Percentiles rank a stretch among this genome's conserved stretches.
Evolutionary conservation across 768 basidiomycete genomes (phyloP).

Genomic region (Pisolithus marmoratus): DNA sequence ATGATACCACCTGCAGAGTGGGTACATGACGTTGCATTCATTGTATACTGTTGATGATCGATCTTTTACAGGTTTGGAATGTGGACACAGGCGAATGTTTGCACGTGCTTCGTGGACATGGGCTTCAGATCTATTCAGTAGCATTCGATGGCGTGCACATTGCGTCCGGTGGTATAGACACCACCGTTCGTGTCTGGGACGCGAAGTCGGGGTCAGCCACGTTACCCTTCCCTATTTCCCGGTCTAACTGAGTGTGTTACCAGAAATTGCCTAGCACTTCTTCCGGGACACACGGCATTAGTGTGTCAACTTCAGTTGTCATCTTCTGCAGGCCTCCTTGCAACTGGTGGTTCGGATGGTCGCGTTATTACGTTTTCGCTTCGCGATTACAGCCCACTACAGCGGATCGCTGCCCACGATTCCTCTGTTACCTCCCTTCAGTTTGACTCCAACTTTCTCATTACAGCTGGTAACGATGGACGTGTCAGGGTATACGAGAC

Average conservation of each 20-base stretch:
- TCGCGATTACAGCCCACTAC: conserved; percentile 36
- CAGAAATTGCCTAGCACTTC: conserved; percentile 75
- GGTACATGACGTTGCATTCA: conserved; percentile 15
- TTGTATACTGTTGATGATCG: neutral
- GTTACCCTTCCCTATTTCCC: neutral
- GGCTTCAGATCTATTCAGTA: conserved; percentile 85
- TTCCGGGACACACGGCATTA: conserved; percentile 89
- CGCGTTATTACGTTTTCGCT: conserved; percentile 71
- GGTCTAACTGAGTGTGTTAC: neutral
- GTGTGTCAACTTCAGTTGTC: conserved; percentile 87
- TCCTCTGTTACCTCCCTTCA: conserved; percentile 83
- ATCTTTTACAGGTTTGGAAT: conserved; percentile 67
- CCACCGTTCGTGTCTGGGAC: conserved; percentile 90
- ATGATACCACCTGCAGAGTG: conserved; percentile 84
- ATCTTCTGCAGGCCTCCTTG: conserved; percentile 48
- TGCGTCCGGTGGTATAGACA: conserved; percentile 87
- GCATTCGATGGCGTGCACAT: conserved; percentile 82
- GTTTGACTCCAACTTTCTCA: conserved; percentile 75
- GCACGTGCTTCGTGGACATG: conserved; percentile 76
- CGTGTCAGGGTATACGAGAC: conserved; percentile 70
- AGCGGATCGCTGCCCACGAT: conserved; percentile 84
- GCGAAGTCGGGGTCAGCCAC: conserved; percentile 70
- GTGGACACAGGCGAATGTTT: conserved; percentile 85
- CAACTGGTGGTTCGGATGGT: conserved; percentile 86
- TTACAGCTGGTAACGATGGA: conserved; percentile 84